phyloP scores from a whole-genome alignment of 2,329 filamentous ascomycete species.

The Rhynchosporium secalis region DNA sequence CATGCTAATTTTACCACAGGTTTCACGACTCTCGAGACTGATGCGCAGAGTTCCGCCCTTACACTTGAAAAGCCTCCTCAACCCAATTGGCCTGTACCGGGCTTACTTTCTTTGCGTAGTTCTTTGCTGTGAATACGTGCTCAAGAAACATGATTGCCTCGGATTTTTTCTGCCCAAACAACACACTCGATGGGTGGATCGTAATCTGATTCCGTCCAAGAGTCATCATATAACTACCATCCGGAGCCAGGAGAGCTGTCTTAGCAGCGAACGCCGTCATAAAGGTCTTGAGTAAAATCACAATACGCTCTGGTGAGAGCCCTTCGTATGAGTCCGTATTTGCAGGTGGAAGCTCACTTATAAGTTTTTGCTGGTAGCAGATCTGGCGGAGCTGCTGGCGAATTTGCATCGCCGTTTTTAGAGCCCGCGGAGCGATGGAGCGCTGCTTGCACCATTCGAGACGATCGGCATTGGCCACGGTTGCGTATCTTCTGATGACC shows the following conservation, averaged over 20 bases:
- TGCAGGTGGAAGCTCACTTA: slow-evolving; percentile 43
- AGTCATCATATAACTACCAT: slow-evolving; percentile 60
- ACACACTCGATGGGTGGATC: slow-evolving; percentile 62
- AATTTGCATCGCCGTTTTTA: slow-evolving; percentile 63
- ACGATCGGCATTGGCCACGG: slow-evolving; percentile 52
- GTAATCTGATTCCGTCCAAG: slow-evolving; percentile 61
- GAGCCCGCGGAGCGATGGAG: slow-evolving; percentile 58
- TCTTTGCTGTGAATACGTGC: slow-evolving; percentile 65
- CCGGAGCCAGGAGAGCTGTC: slow-evolving; percentile 60
- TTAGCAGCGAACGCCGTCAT: slow-evolving; percentile 60
- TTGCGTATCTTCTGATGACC: slow-evolving; percentile 61
- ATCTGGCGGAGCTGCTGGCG: slow-evolving; percentile 60
- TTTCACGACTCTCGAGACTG: background rate
- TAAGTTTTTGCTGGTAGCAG: slow-evolving; percentile 53
- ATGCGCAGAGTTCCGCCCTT: background rate
- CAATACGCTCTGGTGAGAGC: slow-evolving; percentile 54
- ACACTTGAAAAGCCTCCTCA: slow-evolving; percentile 32
- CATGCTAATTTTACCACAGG: too few species aligned
- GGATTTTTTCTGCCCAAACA: slow-evolving; percentile 63
- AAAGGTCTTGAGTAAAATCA: slow-evolving; percentile 60
- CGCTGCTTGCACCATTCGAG: slow-evolving; percentile 58
- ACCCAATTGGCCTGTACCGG: slow-evolving; percentile 62
- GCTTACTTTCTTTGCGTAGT: slow-evolving; percentile 67
- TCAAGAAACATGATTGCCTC: slow-evolving; percentile 70
- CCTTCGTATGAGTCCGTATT: slow-evolving; percentile 60